Conservation (phyloP, 352 stramenopile genomes). For the Phytophthora parvispora region DNA sequence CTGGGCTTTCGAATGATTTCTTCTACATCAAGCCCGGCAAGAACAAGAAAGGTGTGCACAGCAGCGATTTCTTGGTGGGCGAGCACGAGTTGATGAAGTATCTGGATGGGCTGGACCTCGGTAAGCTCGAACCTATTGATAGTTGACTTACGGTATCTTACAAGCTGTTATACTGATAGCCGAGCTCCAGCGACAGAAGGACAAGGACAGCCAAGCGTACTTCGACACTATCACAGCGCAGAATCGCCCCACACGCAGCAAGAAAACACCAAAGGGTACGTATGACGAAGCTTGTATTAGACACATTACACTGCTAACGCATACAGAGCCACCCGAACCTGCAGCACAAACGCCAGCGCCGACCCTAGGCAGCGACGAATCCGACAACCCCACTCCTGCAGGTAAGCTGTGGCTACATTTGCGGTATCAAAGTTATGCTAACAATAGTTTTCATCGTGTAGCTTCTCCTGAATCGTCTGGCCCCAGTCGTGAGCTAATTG, state of each 20-base stretch:
- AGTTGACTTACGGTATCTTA: not conserved
- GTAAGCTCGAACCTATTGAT: not conserved
- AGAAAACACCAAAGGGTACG: not conserved
- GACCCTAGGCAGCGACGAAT: not conserved
- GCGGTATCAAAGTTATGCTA: not conserved
- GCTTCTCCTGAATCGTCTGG: not conserved
- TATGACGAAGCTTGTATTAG: not conserved
- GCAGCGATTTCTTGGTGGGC: not conserved
- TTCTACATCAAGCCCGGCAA: not conserved
- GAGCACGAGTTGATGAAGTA: not conserved
- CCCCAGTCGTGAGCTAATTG: not conserved
- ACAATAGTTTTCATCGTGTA: not conserved
- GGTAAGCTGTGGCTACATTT: not conserved
- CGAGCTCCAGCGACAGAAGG: not conserved
- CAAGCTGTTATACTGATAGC: not conserved
- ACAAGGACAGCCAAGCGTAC: not conserved
- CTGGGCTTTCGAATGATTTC: not conserved
- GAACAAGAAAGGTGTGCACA: not conserved
- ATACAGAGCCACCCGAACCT: not conserved
- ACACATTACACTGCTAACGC: not conserved
- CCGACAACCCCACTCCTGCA: not conserved
- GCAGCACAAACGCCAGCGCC: not conserved
- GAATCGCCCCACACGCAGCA: not conserved
- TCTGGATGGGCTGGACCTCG: slow-evolving; percentile 1
- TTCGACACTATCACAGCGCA: not conserved